Evolutionary conservation across 257 asterid species (phyloP), one percentile per base, ranked within the genome.

Genomic region (Verbascum thapsus): DNA sequence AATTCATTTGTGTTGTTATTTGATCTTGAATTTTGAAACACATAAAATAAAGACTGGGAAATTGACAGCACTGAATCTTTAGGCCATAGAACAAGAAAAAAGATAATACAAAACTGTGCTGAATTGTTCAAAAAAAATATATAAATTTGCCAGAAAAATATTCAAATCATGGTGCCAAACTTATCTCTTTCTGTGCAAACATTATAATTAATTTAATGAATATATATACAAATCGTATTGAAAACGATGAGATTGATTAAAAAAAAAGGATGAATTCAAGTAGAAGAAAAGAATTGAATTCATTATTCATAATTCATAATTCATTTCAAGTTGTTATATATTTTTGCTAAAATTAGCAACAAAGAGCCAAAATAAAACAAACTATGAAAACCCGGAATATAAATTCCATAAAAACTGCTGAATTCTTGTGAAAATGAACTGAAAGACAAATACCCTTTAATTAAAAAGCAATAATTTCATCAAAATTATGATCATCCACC

Each of bases 381-480:
- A 64, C 77, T n/a, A n/a, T n/a, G 59, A 71, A 77, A 85, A 69
- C 56, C 78, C 74, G 80, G 82, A 76, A 64, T 65, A 69, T 58
- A 56, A 77, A 56, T 71, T 61, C 80, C 90, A 17, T 54, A 58
- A 82, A 79, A 86, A 37, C 85, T 63, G 82, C 83, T 70, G 77
- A 84, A 75, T 79, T 86, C 51, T 62, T 26, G 87, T 67, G 67
- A 66, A 76, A 45, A 58, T 65, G 72, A 72, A 68, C 58, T 57
- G 80, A 76, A 73, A 62, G 66, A 53, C 49, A 66, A 51, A 53
- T 42, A 70, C 63, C 61, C 69, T 69, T 68, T 20, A 67, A 45
- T 47, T n/a, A 47, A 48, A 61, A 53, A 58, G 54, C 64, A 67
- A 51, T 19, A 73, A 67, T 60, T 77, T 61, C 59, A 58, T 52